A percentile compares a stretch with the other conserved stretches of the same genome.
Evolutionary conservation across 2,329 filamentous ascomycete genomes (phyloP).

Genomic region (Phaeosphaeriaceae sp.): DNA sequence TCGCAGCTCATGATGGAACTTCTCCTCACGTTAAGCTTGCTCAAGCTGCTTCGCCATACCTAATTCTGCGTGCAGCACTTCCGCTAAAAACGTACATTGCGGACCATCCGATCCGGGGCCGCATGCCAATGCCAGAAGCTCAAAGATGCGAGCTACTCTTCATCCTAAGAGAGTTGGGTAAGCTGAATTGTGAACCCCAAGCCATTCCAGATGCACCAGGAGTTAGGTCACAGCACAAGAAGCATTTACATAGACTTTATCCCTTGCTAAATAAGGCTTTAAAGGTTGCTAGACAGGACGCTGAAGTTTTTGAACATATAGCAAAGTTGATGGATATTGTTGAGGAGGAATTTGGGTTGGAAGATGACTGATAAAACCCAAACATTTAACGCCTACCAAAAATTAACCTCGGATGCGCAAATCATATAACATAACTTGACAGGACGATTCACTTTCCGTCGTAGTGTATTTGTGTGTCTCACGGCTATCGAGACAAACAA

Average conservation of each 20-base stretch:
- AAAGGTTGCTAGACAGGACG: slow-evolving; percentile 67
- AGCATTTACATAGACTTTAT: slow-evolving; percentile 82
- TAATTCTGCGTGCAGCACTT: slow-evolving; percentile 81
- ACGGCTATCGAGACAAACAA: too few species aligned
- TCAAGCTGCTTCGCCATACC: slow-evolving; percentile 75
- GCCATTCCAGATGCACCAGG: slow-evolving; percentile 64
- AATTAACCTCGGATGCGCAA: too few species aligned
- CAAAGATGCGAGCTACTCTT: slow-evolving; percentile 81
- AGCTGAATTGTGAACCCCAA: slow-evolving; percentile 70
- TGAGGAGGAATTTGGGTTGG: slow-evolving; percentile 45
- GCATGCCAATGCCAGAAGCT: slow-evolving; percentile 84
- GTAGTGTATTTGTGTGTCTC: too few species aligned
- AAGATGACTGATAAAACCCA: slow-evolving; percentile 21
- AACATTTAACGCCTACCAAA: too few species aligned
- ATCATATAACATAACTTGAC: too few species aligned
- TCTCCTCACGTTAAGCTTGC: slow-evolving; percentile 66
- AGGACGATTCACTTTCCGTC: too few species aligned
- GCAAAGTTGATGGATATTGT: slow-evolving; percentile 50
- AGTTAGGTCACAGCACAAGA: slow-evolving; percentile 54
- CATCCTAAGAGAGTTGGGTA: slow-evolving; percentile 70
- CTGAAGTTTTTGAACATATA: slow-evolving; percentile 59
- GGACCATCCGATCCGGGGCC: slow-evolving; percentile 85
- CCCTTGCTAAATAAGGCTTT: slow-evolving; percentile 73
- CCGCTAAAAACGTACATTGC: slow-evolving; percentile 85
- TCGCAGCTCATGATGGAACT: slow-evolving; percentile 59